These are phyloP conservation scores for Ampelomyces quisqualis DNA, from an alignment of 2,329 filamentous ascomycete species.

Conservation along the genomic window DNA sequence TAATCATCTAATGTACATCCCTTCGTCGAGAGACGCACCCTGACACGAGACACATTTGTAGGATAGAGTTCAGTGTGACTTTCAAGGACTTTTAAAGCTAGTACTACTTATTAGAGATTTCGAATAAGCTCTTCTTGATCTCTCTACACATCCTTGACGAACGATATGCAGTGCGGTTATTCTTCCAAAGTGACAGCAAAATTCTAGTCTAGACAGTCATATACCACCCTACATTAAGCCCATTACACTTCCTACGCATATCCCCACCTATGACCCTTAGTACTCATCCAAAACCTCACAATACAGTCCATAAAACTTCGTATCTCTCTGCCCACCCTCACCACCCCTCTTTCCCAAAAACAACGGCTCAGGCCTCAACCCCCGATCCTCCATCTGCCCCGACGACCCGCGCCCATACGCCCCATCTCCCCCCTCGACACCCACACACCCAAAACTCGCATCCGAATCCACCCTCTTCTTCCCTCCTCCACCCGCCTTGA, in stretches of 20 bases:
- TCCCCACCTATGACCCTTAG: not conserved
- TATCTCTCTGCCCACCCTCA: conserved; percentile 8
- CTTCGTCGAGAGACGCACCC: too few species aligned
- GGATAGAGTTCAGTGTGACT: not conserved
- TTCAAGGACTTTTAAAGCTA: too few species aligned
- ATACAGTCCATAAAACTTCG: conserved; percentile 19
- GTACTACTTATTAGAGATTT: too few species aligned
- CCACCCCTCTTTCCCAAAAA: conserved; percentile 4
- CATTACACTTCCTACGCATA: not conserved
- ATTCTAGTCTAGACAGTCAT: too few species aligned
- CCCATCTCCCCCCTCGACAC: conserved; percentile 8
- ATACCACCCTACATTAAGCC: too few species aligned
- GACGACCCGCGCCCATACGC: conserved; percentile 2
- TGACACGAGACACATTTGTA: not conserved
- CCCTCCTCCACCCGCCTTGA: not conserved
- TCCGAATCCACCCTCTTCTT: conserved; percentile 17
- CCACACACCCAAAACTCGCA: conserved; percentile 26
- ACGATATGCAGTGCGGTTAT: not conserved
- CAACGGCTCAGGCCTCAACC: conserved; percentile 10
- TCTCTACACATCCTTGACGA: too few species aligned
- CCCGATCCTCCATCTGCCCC: conserved; percentile 1
- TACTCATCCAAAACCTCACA: conserved; percentile 19
- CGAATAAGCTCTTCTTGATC: too few species aligned
- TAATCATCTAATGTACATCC: not conserved
- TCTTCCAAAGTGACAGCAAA: too few species aligned